phyloP scores from a whole-genome alignment of 179 eudicot species.

The Corrigiola litoralis region DNA sequence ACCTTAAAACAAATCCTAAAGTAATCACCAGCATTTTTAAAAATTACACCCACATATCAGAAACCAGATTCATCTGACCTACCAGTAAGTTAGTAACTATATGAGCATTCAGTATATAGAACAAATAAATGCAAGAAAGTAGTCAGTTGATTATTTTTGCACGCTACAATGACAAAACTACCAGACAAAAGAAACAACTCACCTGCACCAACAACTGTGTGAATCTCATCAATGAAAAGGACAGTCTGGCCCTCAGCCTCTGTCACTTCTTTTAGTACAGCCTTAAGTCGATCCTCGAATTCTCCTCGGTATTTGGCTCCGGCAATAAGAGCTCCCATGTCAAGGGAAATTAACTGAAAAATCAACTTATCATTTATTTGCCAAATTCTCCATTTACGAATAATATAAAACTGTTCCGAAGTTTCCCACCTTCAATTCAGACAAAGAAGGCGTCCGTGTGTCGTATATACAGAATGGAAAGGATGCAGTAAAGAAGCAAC shows the following conservation, averaged over 20 bases:
- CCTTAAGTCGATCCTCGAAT: constrained; percentile 93
- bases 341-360: constrained; percentile 82
- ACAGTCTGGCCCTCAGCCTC: constrained; percentile 91
- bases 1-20: not conserved
- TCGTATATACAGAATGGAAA: no score
- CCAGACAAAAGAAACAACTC: constrained; percentile 12
- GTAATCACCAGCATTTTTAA: not conserved
- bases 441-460: no score
- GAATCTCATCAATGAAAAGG: constrained; percentile 96
- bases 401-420: no score
- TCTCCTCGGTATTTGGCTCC: constrained; percentile 98
- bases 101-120: no score
- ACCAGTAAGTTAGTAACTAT: no score
- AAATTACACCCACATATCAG: no score
- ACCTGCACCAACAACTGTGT: constrained; percentile 99
- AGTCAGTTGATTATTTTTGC: no score
- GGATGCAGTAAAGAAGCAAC: no score
- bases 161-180: not conserved
- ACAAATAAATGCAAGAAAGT: no score
- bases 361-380: not conserved
- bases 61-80: no score
- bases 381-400: no score
- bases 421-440: no score
- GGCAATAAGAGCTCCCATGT: constrained; percentile 98
- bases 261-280: constrained; percentile 90